These are phyloP conservation scores for Starmerella etchellsii DNA, from an alignment of 805 yeast species.

Conservation along the genomic window DNA sequence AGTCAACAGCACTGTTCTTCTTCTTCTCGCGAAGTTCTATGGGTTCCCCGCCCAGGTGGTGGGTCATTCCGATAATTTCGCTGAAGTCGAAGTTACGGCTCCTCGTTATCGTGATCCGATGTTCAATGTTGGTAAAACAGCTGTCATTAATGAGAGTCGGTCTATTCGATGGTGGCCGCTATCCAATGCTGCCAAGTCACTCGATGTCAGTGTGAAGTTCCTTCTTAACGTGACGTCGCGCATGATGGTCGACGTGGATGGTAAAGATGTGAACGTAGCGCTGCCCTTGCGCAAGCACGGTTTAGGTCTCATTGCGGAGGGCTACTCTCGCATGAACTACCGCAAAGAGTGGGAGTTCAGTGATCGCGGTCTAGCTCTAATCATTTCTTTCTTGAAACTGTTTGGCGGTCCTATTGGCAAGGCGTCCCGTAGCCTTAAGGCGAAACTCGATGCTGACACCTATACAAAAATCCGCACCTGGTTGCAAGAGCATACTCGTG, in stretches of 20 bases:
- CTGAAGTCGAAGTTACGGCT: conserved; percentile 23
- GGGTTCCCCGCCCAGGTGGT: conserved; percentile 53
- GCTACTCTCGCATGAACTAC: conserved; percentile 57
- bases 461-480: conserved; percentile 31
- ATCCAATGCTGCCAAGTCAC: conserved; percentile 44
- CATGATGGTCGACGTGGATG: conserved; percentile 38
- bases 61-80: conserved; percentile 27
- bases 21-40: conserved; percentile 75
- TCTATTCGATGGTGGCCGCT: conserved; percentile 52
- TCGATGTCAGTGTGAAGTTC: conserved; percentile 49
- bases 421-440: background rate
- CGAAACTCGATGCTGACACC: conserved; percentile 8
- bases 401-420: conserved; percentile 30
- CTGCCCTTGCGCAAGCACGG: conserved; percentile 73
- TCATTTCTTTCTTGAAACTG: conserved; percentile 44
- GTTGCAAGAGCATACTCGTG: conserved; percentile 35
- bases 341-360: conserved; percentile 70
- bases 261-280: conserved; percentile 55
- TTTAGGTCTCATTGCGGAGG: conserved; percentile 69
- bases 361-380: conserved; percentile 52
- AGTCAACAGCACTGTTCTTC: conserved; percentile 51
- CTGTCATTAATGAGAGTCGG: conserved; percentile 45
- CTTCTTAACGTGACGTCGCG: conserved; percentile 69
- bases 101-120: conserved; percentile 30
- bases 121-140: conserved; percentile 50